phyloP scores from a whole-genome alignment of 2,329 filamentous ascomycete genomes.

The Chalaropsis ovoidea region DNA sequence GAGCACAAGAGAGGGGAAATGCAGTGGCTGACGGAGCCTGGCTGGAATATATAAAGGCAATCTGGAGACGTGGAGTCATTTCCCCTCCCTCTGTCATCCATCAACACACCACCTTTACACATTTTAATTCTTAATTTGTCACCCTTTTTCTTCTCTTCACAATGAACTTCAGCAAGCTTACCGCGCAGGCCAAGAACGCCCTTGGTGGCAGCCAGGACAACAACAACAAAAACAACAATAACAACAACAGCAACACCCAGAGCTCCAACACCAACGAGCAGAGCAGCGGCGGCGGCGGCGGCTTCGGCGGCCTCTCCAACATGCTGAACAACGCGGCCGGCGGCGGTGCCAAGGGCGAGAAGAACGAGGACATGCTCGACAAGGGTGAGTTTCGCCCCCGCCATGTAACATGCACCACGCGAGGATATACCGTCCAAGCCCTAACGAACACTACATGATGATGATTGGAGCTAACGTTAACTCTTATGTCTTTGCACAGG shows the following conservation, averaged over 20 bases:
- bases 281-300: slow-evolving; percentile 35
- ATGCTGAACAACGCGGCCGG: slow-evolving; percentile 64
- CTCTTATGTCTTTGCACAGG: slow-evolving; percentile 39
- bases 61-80: not conserved
- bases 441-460: not conserved
- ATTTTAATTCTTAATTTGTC: not conserved
- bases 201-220: slow-evolving; percentile 14
- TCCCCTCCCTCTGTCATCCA: not conserved
- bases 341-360: slow-evolving; percentile 63
- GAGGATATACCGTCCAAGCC: too few relatives aligned
- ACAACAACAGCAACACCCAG: slow-evolving; percentile 26
- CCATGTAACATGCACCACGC: not conserved
- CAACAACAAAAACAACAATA: slow-evolving; percentile 25
- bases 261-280: slow-evolving; percentile 30
- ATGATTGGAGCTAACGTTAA: slow-evolving; percentile 1
- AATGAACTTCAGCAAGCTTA: slow-evolving; percentile 25
- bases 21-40: not conserved
- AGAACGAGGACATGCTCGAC: slow-evolving; percentile 74
- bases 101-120: not conserved
- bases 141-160: slow-evolving; percentile 9
- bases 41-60: slow-evolving; percentile 1
- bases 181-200: slow-evolving; percentile 27
- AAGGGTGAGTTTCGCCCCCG: slow-evolving; percentile 47
- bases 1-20: not conserved
- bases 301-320: slow-evolving; percentile 50